These are phyloP conservation scores for Phytophthora citrophthora DNA, from an alignment of 352 stramenopile genomes.

Conservation along the genomic window DNA sequence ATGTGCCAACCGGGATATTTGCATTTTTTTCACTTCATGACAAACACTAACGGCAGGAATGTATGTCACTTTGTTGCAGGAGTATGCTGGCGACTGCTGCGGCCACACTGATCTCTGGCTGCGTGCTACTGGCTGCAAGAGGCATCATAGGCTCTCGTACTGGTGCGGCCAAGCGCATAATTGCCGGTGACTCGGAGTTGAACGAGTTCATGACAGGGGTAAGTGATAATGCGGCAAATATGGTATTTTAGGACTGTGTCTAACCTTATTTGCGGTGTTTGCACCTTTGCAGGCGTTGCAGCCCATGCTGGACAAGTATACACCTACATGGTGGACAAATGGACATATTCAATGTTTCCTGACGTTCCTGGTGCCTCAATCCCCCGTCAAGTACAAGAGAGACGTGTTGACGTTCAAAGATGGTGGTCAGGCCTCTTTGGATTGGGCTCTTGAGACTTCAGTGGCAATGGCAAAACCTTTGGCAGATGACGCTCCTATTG, in stretches of 20 bases:
- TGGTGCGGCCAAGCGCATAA: slow-evolving; percentile 48
- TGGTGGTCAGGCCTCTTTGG: slow-evolving; percentile 68
- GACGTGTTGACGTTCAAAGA: slow-evolving; percentile 66
- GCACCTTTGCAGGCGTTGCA: slow-evolving; percentile 43
- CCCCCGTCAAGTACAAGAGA: slow-evolving; percentile 57
- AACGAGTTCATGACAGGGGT: slow-evolving; percentile 72
- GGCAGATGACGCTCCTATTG: slow-evolving; percentile 51
- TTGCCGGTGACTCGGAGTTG: slow-evolving; percentile 66
- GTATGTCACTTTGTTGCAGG: slow-evolving; percentile 14
- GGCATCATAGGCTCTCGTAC: slow-evolving; percentile 16
- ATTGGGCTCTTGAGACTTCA: slow-evolving; percentile 64
- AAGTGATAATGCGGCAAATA: slow-evolving; percentile 23
- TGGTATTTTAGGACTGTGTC: background rate
- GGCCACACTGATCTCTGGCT: slow-evolving; percentile 38
- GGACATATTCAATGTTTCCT: slow-evolving; percentile 74
- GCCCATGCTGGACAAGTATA: slow-evolving; percentile 59
- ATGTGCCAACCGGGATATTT: slow-evolving; percentile 9
- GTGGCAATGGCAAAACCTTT: slow-evolving; percentile 18
- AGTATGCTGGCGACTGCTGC: slow-evolving; percentile 33
- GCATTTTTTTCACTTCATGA: background rate
- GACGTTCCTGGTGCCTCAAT: slow-evolving; percentile 74
- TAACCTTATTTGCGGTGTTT: slow-evolving; percentile 16
- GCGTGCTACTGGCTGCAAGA: slow-evolving; percentile 34
- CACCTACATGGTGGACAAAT: slow-evolving; percentile 81
- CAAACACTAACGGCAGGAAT: slow-evolving; percentile 10